These are phyloP conservation scores for Calonectria pteridis DNA, from an alignment of 2,329 filamentous ascomycete species.

Conservation along the genomic window DNA sequence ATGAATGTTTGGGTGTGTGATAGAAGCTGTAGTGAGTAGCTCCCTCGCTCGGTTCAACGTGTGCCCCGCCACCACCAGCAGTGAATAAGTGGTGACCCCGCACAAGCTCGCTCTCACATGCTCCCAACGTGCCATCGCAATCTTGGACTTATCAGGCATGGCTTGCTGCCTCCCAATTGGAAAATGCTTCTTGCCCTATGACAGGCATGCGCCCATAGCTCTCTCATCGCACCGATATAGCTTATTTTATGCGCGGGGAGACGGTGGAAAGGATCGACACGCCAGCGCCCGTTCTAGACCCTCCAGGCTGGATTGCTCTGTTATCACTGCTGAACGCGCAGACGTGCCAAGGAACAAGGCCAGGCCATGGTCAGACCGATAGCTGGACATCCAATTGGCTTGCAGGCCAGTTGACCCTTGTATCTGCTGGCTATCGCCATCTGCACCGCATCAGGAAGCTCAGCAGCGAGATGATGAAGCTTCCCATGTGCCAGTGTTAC, in stretches of 20 bases:
- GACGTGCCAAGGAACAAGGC: neutral
- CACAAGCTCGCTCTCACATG: neutral
- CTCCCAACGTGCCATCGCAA: neutral
- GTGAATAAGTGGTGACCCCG: neutral
- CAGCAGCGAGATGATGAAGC: neutral
- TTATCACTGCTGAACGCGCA: neutral
- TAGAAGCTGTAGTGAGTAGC: neutral
- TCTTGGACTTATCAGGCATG: neutral
- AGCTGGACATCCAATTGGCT: conserved; percentile 19
- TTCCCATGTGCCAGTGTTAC: neutral
- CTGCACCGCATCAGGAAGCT: conserved; percentile 21
- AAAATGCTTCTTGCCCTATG: neutral
- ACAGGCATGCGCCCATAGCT: neutral
- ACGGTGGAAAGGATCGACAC: neutral
- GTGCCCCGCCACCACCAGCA: neutral
- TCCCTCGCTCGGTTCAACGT: neutral
- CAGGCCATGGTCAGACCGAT: conserved; percentile 26
- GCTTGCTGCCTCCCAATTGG: neutral
- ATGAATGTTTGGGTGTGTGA: neutral
- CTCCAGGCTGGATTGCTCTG: neutral
- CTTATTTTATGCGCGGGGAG: neutral
- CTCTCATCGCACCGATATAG: neutral
- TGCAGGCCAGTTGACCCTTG: neutral
- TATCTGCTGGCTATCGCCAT: conserved; percentile 13
- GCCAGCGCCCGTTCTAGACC: neutral